These are phyloP conservation scores for Lavandula angustifolia DNA, from an alignment of 257 asterid species.

Conservation along the genomic window DNA sequence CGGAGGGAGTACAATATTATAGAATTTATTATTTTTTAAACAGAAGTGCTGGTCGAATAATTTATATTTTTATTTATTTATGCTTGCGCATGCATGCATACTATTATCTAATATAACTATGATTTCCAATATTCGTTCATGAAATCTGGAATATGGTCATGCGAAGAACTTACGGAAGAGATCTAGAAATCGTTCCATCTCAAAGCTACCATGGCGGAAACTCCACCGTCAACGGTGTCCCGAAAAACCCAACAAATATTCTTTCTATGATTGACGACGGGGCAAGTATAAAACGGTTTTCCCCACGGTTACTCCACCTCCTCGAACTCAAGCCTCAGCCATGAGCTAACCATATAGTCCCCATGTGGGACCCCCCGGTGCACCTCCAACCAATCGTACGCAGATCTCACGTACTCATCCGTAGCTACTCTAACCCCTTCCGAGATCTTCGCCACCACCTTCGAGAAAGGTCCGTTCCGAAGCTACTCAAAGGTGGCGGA, in stretches of 20 bases:
- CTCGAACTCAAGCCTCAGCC: slow-evolving; percentile 61
- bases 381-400: slow-evolving; percentile 59
- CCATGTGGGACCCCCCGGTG: slow-evolving; percentile 65
- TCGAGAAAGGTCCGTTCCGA: slow-evolving; percentile 37
- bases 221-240: neutral
- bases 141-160: neutral
- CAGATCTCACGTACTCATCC: slow-evolving; percentile 54
- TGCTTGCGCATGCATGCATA: no score
- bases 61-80: no score
- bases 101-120: no score
- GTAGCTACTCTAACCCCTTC: slow-evolving; percentile 43
- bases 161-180: neutral
- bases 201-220: neutral
- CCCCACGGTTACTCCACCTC: slow-evolving; percentile 66
- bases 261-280: slow-evolving; percentile 48
- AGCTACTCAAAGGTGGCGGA: slow-evolving; percentile 40
- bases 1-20: no score
- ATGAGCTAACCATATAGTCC: slow-evolving; percentile 58
- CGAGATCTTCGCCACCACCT: slow-evolving; percentile 39
- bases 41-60: no score
- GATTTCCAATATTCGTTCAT: no score
- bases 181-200: neutral
- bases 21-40: no score
- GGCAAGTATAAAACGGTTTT: slow-evolving; percentile 49
- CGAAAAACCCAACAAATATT: neutral